phyloP scores from a whole-genome alignment of 441 rosid species.

The Eruca vesicaria region DNA sequence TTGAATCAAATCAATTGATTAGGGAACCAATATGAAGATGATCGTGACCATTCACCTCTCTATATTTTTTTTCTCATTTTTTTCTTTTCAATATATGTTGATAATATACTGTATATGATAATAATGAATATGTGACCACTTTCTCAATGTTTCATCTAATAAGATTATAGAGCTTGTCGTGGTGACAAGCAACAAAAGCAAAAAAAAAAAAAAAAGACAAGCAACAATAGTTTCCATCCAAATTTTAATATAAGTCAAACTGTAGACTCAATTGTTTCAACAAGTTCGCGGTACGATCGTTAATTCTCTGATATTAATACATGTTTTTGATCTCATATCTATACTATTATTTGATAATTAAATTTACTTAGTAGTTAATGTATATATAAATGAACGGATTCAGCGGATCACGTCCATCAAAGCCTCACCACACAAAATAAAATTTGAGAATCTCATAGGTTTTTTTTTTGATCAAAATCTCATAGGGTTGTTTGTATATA shows the following conservation, averaged over 20 bases:
- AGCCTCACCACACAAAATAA: slow-evolving; percentile 31
- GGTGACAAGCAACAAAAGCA: slow-evolving; percentile 20
- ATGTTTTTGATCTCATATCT: too few relatives aligned
- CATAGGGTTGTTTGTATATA: slow-evolving; percentile 44
- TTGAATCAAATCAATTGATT: slow-evolving; percentile 37
- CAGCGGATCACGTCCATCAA: slow-evolving; percentile 56
- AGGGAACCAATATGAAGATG: slow-evolving; percentile 29
- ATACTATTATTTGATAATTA: too few relatives aligned
- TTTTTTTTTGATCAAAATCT: too few relatives aligned
- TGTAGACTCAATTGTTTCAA: slow-evolving; percentile 1
- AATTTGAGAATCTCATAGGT: too few relatives aligned
- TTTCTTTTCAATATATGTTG: slow-evolving; percentile 8
- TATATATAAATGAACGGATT: slow-evolving; percentile 55
- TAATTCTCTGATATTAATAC: too few relatives aligned
- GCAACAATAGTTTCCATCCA: slow-evolving; percentile 4
- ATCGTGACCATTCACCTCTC: slow-evolving; percentile 32
- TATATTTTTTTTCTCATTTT: neutral
- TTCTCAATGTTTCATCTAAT: slow-evolving; percentile 1
- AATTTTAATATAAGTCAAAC: too few relatives aligned
- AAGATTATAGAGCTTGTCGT: slow-evolving; percentile 15
- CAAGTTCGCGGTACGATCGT: neutral
- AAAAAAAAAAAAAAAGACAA: too few relatives aligned
- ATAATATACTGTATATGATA: slow-evolving; percentile 12
- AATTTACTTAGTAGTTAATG: too few relatives aligned
- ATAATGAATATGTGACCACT: slow-evolving; percentile 9